Base-by-base conservation (phyloP, 2,329 filamentous ascomycete genomes). In the Arthroderma uncinatum region DNA sequence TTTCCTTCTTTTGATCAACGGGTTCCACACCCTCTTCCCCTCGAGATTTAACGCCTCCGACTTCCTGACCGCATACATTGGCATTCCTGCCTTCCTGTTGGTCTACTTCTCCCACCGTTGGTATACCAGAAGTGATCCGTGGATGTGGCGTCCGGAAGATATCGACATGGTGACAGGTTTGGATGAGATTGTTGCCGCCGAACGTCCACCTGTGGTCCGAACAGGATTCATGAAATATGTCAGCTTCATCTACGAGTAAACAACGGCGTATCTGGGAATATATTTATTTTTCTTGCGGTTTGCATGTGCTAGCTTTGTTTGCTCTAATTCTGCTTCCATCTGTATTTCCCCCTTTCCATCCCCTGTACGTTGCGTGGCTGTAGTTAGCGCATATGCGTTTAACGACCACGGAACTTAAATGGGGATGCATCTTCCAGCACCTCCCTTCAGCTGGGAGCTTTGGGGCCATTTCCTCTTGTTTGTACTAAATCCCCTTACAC, bases 1-100 rank as follows among this genome's bases (percentile, higher is more conserved):
- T 23, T 78, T 89, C 55, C 74, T 91, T n/a, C 81, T 79, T 1
- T 70, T 91, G 2, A 84, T 87, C 63, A 89, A 89, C 64, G 87
- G 86, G 1, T 92, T 90, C 70, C 79, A 83, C 36, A 80, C 86
- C 12, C 91, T 92, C 67, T 85, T 85, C 67, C 80, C 82, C 0
- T 72, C 76, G 6, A 75, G 83, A 28, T 92, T 83, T 79, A 79
- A 76, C 14, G 79, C 78, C 0, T 74, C 77, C 4, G 76, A 76
- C 63, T 93, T 93, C 64, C 71, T 85, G 62, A 83, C 82, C 0
- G 76, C 81, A 0, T 86, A 86, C 63, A 77, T 85, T n/a, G 82
- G 82, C 7, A 79, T 86, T 53, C 81, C 82, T 0, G 77, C 83
- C 16, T 86, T 86, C 65, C 63, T 80, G 10, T 58, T 71, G 2